A percentile compares a stretch with the other conserved stretches of the same genome.
Evolutionary conservation across 2,329 filamentous ascomycete genomes (phyloP).

Genomic region (Lachnellula suecica): DNA sequence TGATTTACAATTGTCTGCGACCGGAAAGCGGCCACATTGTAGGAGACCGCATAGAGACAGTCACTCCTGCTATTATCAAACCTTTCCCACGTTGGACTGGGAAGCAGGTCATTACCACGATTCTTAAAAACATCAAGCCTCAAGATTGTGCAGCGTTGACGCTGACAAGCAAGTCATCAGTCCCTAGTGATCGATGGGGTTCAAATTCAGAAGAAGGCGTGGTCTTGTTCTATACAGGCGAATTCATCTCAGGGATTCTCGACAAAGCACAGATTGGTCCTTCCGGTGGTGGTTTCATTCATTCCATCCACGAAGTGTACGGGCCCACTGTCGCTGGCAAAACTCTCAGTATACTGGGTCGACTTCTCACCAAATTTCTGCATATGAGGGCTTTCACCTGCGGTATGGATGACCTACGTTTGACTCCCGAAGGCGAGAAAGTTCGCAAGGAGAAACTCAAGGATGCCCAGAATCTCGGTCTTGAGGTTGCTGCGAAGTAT

Average conservation of each 20-base stretch:
- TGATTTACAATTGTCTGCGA: slow-evolving; percentile 87
- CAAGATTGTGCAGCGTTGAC: slow-evolving; percentile 72
- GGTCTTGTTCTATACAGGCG: slow-evolving; percentile 82
- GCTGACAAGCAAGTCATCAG: slow-evolving; percentile 76
- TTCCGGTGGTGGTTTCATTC: slow-evolving; percentile 80
- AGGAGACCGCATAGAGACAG: slow-evolving; percentile 75
- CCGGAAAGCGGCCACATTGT: slow-evolving; percentile 89
- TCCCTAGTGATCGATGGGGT: slow-evolving; percentile 79
- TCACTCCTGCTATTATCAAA: slow-evolving; percentile 80
- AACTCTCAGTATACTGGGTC: slow-evolving; percentile 83
- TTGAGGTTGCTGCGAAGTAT: slow-evolving; percentile 81
- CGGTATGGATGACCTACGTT: slow-evolving; percentile 90
- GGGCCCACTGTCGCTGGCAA: slow-evolving; percentile 85
- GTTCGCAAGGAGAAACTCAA: slow-evolving; percentile 67
- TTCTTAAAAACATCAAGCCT: slow-evolving; percentile 89
- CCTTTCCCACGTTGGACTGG: slow-evolving; percentile 87
- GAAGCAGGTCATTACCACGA: slow-evolving; percentile 91
- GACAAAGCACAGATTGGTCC: slow-evolving; percentile 96
- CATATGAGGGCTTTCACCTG: slow-evolving; percentile 96
- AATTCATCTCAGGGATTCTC: slow-evolving; percentile 85
- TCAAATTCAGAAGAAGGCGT: slow-evolving; percentile 71
- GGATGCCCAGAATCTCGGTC: slow-evolving; percentile 67
- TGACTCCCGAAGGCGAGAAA: slow-evolving; percentile 77
- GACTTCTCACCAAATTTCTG: slow-evolving; percentile 83
- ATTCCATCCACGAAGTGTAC: slow-evolving; percentile 91